phyloP scores from a whole-genome alignment of 768 basidiomycete genomes.

The Fomitopsis serialis region DNA sequence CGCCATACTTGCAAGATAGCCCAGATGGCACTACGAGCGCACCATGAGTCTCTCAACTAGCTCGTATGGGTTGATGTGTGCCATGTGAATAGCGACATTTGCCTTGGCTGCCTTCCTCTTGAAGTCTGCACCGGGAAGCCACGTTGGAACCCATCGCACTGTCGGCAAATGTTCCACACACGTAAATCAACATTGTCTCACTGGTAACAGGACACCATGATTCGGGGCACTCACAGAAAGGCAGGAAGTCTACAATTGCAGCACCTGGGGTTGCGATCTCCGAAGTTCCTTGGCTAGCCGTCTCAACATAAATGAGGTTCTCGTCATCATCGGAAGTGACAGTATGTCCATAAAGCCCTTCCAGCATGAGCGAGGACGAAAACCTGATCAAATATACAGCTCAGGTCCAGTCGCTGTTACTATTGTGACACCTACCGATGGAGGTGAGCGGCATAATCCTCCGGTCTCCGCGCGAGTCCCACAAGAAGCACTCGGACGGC shows the following conservation, averaged over 20 bases:
- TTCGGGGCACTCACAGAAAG: conserved; percentile 18
- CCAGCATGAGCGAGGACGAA: neutral
- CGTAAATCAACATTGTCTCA: neutral
- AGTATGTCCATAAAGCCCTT: conserved; percentile 17
- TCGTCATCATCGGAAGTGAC: conserved; percentile 24
- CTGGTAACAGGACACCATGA: neutral
- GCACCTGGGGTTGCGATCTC: conserved; percentile 13
- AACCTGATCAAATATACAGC: neutral
- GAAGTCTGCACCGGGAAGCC: conserved; percentile 20
- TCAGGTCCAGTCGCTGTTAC: neutral
- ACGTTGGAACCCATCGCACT: conserved; percentile 19
- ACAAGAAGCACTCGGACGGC: neutral
- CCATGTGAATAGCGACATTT: too few species aligned
- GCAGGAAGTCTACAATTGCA: conserved; percentile 29
- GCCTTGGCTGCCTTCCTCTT: conserved; percentile 13
- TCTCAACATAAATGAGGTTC: conserved; percentile 23
- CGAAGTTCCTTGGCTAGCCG: conserved; percentile 16
- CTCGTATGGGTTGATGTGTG: too few species aligned
- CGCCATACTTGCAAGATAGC: too few species aligned
- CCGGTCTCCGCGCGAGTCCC: neutral
- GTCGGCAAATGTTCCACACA: too few species aligned
- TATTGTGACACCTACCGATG: neutral
- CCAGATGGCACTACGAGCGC: conserved; percentile 14
- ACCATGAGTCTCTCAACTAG: conserved; percentile 9
- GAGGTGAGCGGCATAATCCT: neutral